These are phyloP conservation scores for Debaryomycetaceae sp. DNA, from an alignment of 1,139 yeast genomes.

Conservation along the genomic window DNA sequence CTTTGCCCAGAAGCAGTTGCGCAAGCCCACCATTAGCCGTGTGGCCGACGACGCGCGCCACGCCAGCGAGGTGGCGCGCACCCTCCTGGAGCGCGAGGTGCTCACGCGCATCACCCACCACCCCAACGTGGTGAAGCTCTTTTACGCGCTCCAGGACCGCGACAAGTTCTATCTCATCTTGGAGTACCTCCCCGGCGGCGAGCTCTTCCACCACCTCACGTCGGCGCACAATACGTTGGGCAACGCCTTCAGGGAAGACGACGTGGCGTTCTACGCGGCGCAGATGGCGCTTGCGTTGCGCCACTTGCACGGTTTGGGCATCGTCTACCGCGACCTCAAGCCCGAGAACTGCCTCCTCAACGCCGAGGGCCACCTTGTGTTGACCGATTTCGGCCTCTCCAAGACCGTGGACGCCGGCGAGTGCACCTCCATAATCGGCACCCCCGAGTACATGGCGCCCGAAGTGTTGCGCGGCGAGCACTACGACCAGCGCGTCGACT, in stretches of 20 bases:
- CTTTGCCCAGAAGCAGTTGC: constrained; percentile 39
- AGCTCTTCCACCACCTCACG: constrained; percentile 31
- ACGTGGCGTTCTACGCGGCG: constrained; percentile 31
- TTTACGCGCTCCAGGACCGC: constrained; percentile 31
- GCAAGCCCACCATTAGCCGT: constrained; percentile 30
- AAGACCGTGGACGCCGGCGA: constrained; percentile 52
- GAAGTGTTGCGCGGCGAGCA: constrained; percentile 30
- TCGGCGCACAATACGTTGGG: constrained; percentile 20
- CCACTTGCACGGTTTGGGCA: constrained; percentile 30
- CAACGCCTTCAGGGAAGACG: constrained; percentile 26
- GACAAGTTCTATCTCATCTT: constrained; percentile 30
- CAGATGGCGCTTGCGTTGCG: constrained; percentile 31
- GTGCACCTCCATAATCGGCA: constrained; percentile 78
- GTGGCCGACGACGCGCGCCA: constrained; percentile 10
- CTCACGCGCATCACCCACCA: constrained; percentile 52
- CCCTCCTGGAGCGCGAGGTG: constrained; percentile 69
- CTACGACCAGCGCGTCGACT: constrained; percentile 30
- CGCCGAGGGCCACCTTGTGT: constrained; percentile 67
- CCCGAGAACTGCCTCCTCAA: constrained; percentile 88
- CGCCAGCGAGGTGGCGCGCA: constrained; percentile 36
- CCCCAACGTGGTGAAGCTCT: constrained; percentile 29
- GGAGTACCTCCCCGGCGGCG: constrained; percentile 35
- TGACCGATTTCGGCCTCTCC: constrained; percentile 88
- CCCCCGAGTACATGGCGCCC: constrained; percentile 54
- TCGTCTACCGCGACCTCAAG: constrained; percentile 68